Percentiles rank a stretch among this genome's conserved stretches.
Conservation (phyloP, 2,329 filamentous ascomycete species). For the Fonsecaea nubica region DNA sequence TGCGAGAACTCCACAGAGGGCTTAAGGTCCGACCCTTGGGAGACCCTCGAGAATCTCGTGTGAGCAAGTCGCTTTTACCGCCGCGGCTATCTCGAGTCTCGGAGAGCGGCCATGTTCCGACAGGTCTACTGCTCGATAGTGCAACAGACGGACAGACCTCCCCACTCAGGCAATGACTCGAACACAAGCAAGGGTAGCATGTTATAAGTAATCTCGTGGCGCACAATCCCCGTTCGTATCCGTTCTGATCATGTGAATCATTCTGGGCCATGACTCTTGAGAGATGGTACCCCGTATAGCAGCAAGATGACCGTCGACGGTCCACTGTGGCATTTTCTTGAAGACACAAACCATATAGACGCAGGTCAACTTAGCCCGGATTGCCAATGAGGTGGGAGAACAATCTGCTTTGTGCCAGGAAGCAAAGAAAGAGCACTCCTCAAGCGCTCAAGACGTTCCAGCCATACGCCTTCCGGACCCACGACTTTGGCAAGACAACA, state of each 20-base stretch:
- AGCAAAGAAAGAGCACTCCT: not conserved
- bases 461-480: not conserved
- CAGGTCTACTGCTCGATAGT: not conserved
- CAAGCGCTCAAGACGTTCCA: not conserved
- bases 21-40: not conserved
- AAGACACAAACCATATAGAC: not conserved
- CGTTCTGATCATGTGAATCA: not conserved
- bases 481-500: not conserved
- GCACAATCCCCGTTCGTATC: not conserved
- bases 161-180: not conserved
- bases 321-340: not conserved
- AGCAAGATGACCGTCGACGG: not conserved
- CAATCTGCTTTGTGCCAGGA: not conserved
- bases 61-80: not conserved
- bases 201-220: not conserved
- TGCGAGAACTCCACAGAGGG: not conserved
- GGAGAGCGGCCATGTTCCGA: not conserved
- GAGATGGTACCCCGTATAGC: not conserved
- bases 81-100: conserved; percentile 2
- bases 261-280: not conserved
- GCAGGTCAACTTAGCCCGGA: not conserved
- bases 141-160: not conserved
- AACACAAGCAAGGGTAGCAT: not conserved
- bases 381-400: not conserved
- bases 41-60: not conserved